Evolutionary conservation across 805 yeast species (phyloP).

Genomic region (Starmerella tilneyi): DNA sequence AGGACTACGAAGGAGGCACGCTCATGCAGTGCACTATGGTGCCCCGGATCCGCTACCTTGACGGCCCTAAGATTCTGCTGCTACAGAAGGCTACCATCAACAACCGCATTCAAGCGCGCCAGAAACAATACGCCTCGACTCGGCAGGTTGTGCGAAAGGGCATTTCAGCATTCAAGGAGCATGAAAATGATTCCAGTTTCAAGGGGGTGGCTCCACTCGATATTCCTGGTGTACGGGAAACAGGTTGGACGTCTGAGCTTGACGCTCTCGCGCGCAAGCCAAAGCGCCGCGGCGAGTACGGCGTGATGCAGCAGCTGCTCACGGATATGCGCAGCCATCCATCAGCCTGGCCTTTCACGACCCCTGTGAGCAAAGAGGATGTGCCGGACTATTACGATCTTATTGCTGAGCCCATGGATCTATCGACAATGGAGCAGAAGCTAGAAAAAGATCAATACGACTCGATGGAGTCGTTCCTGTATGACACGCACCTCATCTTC

Average conservation of each 20-base stretch:
- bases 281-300: slow-evolving; percentile 86
- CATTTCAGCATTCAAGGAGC: slow-evolving; percentile 52
- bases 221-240: slow-evolving; percentile 84
- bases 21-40: slow-evolving; percentile 94
- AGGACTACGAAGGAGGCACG: slow-evolving; percentile 98
- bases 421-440: slow-evolving; percentile 88
- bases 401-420: slow-evolving; percentile 95
- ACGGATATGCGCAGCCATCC: slow-evolving; percentile 90
- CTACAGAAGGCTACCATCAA: slow-evolving; percentile 87
- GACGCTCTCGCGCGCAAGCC: slow-evolving; percentile 93
- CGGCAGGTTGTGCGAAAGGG: slow-evolving; percentile 47
- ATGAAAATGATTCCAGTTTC: slow-evolving; percentile 20
- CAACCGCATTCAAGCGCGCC: slow-evolving; percentile 63
- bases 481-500: slow-evolving; percentile 77
- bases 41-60: slow-evolving; percentile 78
- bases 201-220: slow-evolving; percentile 55
- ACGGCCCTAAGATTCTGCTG: slow-evolving; percentile 72
- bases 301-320: slow-evolving; percentile 78
- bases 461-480: slow-evolving; percentile 79
- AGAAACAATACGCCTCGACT: slow-evolving; percentile 32
- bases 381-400: slow-evolving; percentile 95
- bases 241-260: slow-evolving; percentile 98
- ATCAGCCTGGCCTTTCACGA: slow-evolving; percentile 95
- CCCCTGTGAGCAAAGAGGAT: slow-evolving; percentile 85
- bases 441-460: slow-evolving; percentile 86